These are phyloP conservation scores for Fusarium mangiferae DNA, from an alignment of 2,329 filamentous ascomycete genomes.

Conservation along the genomic window DNA sequence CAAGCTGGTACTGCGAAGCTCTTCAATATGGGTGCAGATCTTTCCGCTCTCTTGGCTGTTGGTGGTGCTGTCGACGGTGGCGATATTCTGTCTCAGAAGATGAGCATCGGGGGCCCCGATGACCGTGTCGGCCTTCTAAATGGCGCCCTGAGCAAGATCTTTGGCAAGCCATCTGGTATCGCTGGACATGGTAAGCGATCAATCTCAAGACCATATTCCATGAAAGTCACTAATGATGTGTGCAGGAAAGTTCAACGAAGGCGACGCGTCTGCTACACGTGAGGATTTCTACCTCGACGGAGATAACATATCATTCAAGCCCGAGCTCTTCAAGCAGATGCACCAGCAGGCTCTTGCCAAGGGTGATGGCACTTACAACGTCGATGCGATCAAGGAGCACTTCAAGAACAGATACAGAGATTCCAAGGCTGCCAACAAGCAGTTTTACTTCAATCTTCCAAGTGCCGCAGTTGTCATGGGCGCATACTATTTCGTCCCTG, in stretches of 20 bases:
- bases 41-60: conserved; percentile 10
- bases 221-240: neutral
- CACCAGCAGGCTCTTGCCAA: conserved; percentile 23
- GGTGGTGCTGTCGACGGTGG: conserved; percentile 20
- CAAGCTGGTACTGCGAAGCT: conserved; percentile 21
- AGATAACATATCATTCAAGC: conserved; percentile 22
- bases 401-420: conserved; percentile 25
- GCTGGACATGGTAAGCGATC: conserved; percentile 8
- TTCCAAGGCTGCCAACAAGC: conserved; percentile 21
- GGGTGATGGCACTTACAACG: conserved; percentile 23
- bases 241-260: conserved; percentile 25
- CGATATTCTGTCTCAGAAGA: conserved; percentile 24
- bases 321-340: conserved; percentile 16
- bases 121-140: conserved; percentile 9
- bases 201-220: rapidly evolving
- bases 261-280: conserved; percentile 27
- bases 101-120: conserved; percentile 26
- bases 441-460: conserved; percentile 24
- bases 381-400: conserved; percentile 26
- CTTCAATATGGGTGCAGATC: conserved; percentile 25
- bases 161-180: conserved; percentile 25
- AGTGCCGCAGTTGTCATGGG: conserved; percentile 25
- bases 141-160: conserved; percentile 21
- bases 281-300: conserved; percentile 26
- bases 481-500: conserved; percentile 27